phyloP scores from a whole-genome alignment of 495 filamentous ascomycete genomes.

The Parachaetomium inaequale region DNA sequence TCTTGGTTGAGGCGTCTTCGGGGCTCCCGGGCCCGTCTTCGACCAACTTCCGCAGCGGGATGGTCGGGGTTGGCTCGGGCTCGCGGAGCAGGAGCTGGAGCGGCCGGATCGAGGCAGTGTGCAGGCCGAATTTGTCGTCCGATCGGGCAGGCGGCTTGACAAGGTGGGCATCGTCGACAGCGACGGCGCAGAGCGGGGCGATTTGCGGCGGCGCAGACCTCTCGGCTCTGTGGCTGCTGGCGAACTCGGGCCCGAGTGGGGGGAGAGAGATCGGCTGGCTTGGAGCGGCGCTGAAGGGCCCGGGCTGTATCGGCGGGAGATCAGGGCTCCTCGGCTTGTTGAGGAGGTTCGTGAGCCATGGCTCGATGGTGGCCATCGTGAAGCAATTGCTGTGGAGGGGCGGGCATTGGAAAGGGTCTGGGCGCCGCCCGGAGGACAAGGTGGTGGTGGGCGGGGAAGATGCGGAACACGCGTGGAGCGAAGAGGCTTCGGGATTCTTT shows the following conservation, averaged over 20 bases:
- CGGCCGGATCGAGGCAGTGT: slow-evolving; percentile 22
- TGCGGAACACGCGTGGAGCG: neutral
- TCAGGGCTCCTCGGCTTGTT: slow-evolving; percentile 45
- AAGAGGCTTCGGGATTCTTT: neutral
- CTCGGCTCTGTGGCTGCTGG: slow-evolving; percentile 36
- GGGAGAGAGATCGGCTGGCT: slow-evolving; percentile 36
- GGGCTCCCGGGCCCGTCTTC: slow-evolving; percentile 37
- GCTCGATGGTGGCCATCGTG: slow-evolving; percentile 58
- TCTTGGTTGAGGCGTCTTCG: slow-evolving; percentile 44
- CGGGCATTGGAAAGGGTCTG: slow-evolving; percentile 32
- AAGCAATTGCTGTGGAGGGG: slow-evolving; percentile 27
- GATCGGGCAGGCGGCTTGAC: slow-evolving; percentile 9
- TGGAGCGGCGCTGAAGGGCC: slow-evolving; percentile 34
- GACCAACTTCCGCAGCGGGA: slow-evolving; percentile 47
- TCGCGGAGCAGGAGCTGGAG: slow-evolving; percentile 32
- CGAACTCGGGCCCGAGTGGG: slow-evolving; percentile 44
- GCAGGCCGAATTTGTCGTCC: slow-evolving; percentile 17
- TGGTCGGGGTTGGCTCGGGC: slow-evolving; percentile 33
- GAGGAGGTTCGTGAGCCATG: slow-evolving; percentile 55
- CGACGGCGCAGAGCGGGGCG: slow-evolving; percentile 33
- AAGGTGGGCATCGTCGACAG: slow-evolving; percentile 29
- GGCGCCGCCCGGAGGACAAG: slow-evolving; percentile 11
- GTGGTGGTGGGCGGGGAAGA: neutral
- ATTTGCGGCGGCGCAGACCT: slow-evolving; percentile 34
- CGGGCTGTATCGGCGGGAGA: slow-evolving; percentile 45